Percentiles rank a stretch among this genome's conserved stretches.
Evolutionary conservation across 1,139 yeast species (phyloP).

Genomic region (Pneumocystis sp.): DNA sequence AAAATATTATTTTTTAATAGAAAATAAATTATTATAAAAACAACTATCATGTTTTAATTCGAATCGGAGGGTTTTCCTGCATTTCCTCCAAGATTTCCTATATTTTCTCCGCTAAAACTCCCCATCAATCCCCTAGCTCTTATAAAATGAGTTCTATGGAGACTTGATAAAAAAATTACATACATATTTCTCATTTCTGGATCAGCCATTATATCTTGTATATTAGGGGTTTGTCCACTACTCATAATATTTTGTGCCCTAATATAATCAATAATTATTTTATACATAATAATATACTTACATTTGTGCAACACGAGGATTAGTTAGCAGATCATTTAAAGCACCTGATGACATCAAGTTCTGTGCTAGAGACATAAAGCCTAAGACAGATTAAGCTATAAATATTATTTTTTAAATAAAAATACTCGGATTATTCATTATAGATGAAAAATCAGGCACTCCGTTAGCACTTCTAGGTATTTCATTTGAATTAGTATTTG

Average conservation of each 20-base stretch:
- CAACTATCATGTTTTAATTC: not conserved
- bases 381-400: slow-evolving; percentile 54
- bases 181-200: slow-evolving; percentile 12
- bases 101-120: slow-evolving; percentile 7
- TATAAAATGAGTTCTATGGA: not conserved
- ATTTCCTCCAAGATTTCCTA: slow-evolving; percentile 4
- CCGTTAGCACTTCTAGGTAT: slow-evolving; percentile 25
- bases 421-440: slow-evolving; percentile 42
- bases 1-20: not conserved
- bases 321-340: slow-evolving; percentile 70
- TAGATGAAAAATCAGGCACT: slow-evolving; percentile 43
- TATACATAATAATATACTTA: slow-evolving; percentile 32
- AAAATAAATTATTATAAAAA: not conserved
- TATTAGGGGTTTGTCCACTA: slow-evolving; percentile 23
- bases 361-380: slow-evolving; percentile 69
- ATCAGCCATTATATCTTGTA: slow-evolving; percentile 9
- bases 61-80: not conserved
- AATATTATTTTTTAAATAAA: slow-evolving; percentile 46
- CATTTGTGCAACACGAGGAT: slow-evolving; percentile 38
- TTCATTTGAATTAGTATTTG: slow-evolving; percentile 20
- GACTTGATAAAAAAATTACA: not conserved
- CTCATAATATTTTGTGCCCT: slow-evolving; percentile 9
- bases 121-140: slow-evolving; percentile 8
- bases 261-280: not conserved
- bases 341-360: slow-evolving; percentile 46